Evolutionary conservation across 768 basidiomycete species (phyloP).

Genomic region (Omphalotus guepiniiformis): DNA sequence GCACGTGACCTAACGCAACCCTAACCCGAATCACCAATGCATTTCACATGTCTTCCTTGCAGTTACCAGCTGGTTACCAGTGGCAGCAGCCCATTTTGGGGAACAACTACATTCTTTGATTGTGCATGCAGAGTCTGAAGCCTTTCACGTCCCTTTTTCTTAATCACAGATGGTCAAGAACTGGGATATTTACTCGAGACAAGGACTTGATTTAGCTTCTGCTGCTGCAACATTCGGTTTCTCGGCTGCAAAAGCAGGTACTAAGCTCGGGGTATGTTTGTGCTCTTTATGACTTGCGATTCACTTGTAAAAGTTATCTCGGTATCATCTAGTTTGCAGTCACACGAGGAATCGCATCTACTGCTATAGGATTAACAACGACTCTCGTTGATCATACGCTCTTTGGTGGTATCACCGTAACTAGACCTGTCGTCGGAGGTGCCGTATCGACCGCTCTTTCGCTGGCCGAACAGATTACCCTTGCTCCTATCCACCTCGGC

Average conservation of each 20-base stretch:
- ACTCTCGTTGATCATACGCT: conserved; percentile 61
- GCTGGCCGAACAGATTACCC: conserved; percentile 65
- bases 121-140: too few relatives aligned
- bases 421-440: conserved; percentile 52
- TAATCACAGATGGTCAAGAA: conserved; percentile 39
- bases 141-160: too few relatives aligned
- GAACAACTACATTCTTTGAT: too few relatives aligned
- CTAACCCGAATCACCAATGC: too few relatives aligned
- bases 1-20: too few relatives aligned
- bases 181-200: conserved; percentile 51
- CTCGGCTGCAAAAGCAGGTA: conserved; percentile 59
- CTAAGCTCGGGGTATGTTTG: conserved; percentile 62
- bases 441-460: conserved; percentile 60
- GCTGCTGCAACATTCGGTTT: conserved; percentile 62
- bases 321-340: conserved; percentile 74
- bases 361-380: conserved; percentile 55
- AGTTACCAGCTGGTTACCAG: too few relatives aligned
- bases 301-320: conserved; percentile 3
- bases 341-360: conserved; percentile 55
- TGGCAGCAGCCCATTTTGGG: too few relatives aligned
- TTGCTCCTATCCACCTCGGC: conserved; percentile 69
- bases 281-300: conserved; percentile 1
- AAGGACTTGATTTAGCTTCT: conserved; percentile 65
- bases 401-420: conserved; percentile 57
- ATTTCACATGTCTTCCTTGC: too few relatives aligned